phyloP scores from a whole-genome alignment of 2,329 filamentous ascomycete species.

The Trichophyton rubrum region DNA sequence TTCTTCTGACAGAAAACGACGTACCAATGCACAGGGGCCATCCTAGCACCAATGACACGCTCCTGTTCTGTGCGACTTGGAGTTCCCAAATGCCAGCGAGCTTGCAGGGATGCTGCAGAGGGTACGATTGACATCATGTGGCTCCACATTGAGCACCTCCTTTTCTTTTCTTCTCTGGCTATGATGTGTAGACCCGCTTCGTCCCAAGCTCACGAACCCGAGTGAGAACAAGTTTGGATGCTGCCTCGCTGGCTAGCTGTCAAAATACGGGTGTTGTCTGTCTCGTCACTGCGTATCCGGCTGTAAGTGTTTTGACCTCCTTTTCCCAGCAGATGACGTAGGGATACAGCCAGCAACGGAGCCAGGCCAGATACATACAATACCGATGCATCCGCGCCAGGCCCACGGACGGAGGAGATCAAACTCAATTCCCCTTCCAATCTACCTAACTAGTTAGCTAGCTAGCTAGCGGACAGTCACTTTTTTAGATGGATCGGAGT shows the following conservation, averaged over 20 bases:
- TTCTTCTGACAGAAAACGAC: neutral
- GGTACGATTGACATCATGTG: neutral
- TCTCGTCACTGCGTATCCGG: neutral
- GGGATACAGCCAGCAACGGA: neutral
- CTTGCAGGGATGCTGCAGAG: neutral
- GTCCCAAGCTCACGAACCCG: neutral
- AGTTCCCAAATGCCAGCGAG: neutral
- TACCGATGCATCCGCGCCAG: neutral
- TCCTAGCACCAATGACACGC: neutral
- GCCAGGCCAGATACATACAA: neutral
- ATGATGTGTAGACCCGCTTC: neutral
- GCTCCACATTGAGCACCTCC: neutral
- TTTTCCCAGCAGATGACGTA: neutral
- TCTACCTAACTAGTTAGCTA: neutral
- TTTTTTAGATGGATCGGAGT: neutral
- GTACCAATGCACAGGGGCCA: neutral
- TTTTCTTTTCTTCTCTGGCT: neutral
- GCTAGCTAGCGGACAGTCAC: no score
- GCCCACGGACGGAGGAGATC: neutral
- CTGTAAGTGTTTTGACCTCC: neutral
- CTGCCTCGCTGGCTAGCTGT: neutral
- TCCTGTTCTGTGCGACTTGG: neutral
- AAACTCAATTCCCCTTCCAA: slow-evolving; percentile 1
- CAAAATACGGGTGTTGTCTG: neutral
- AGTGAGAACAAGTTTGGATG: neutral